Base-by-base conservation (phyloP, 2,329 filamentous ascomycete species). In the Fusarium camptoceras region DNA sequence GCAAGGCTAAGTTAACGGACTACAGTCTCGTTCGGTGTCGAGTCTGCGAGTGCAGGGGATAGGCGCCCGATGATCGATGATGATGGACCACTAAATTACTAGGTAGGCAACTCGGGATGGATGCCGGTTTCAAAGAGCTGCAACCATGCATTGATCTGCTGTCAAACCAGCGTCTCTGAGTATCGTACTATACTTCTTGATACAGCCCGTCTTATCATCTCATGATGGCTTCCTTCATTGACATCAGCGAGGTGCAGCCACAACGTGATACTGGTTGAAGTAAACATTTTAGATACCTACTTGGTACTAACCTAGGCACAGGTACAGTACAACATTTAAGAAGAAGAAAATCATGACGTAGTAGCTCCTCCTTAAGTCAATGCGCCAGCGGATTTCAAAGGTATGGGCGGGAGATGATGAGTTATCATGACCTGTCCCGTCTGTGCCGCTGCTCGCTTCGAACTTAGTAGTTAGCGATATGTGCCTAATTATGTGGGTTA, bases 61-160 rank as follows among this genome's bases (percentile, higher is more conserved):
- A 59, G 61, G 37, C 41, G 34, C 34, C 34, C 10, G 20, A 37
- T 16, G 51, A 64, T 70, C 57, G 39, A 59, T 58, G 42, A 70
- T 70, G 67, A 70, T 71, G 37, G 27, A 34, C 67, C 67, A 43
- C 65, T 69, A 70, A 59, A 31, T 50, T 51, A 43, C 20, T 12
- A 43, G 20, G 41, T 30, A 63, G 43, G 27, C 22, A 15, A 31
- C 24, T 67, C 42, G 61, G 63, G 22, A 49, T 16, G n/a, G 25
- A 37, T 66, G 61, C 61, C 55, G 37, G 46, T 37, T 44, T 62
- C 39, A 46, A 54, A 61, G 48, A 20, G 39, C 44, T 46, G 44
- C 44, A 50, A 30, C 39, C 56, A 55, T 55, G 59, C 31, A 62
- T 62, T 47, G 53, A 68, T 68, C 53, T 59, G 46, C 24, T 55